Conservation (phyloP, 441 rosid genomes). For the Biscutella laevigata region DNA sequence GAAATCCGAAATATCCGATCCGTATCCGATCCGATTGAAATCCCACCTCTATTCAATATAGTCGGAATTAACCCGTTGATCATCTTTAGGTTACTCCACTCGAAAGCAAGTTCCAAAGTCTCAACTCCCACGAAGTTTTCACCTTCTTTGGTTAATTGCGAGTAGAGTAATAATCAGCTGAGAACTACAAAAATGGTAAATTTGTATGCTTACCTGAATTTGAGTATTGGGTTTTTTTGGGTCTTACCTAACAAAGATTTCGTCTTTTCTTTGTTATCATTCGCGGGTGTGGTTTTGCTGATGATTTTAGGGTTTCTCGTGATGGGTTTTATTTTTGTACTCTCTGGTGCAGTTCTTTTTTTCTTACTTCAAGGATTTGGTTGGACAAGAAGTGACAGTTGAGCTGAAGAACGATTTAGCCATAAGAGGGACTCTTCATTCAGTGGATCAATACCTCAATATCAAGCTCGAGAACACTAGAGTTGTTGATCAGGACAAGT, state of each 20-base stretch:
- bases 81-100: too few species aligned
- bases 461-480: constrained; percentile 98
- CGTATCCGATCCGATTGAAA: too few species aligned
- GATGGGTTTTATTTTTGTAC: not conserved
- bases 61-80: too few species aligned
- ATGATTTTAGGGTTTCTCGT: not conserved
- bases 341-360: constrained; percentile 71
- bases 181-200: too few species aligned
- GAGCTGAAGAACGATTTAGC: constrained; percentile 97
- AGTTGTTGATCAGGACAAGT: constrained; percentile 97
- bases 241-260: constrained; percentile 15
- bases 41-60: too few species aligned
- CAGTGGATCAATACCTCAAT: constrained; percentile 96
- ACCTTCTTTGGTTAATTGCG: too few species aligned
- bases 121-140: too few species aligned
- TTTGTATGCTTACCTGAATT: not conserved
- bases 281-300: not conserved
- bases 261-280: not conserved
- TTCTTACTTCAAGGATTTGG: constrained; percentile 97
- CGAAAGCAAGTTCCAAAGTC: too few species aligned
- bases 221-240: not conserved
- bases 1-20: too few species aligned
- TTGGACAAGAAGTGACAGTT: constrained; percentile 96
- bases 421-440: constrained; percentile 91
- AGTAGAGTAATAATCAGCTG: too few species aligned